phyloP scores from a whole-genome alignment of 2,329 filamentous ascomycete genomes.

The Scorias spongiosa region DNA sequence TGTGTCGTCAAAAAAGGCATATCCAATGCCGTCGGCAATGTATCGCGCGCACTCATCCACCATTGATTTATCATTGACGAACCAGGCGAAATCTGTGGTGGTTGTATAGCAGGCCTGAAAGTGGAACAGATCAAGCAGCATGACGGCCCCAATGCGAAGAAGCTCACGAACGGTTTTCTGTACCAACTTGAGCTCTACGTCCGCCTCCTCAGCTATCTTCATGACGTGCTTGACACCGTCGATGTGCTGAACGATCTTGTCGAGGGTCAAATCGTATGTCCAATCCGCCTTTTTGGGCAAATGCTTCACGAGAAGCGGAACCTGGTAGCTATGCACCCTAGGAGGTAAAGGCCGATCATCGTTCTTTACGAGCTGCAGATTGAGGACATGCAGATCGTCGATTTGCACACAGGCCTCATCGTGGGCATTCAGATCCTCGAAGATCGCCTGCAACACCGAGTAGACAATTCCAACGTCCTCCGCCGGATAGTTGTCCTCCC shows the following conservation, averaged over 20 bases:
- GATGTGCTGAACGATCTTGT: constrained; percentile 68
- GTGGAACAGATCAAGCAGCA: constrained; percentile 88
- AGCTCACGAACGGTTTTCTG: constrained; percentile 78
- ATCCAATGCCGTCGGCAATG: constrained; percentile 39
- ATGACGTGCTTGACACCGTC: constrained; percentile 84
- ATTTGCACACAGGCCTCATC: constrained; percentile 53
- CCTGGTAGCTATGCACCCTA: constrained; percentile 72
- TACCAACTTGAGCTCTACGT: constrained; percentile 74
- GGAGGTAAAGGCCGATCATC: constrained; percentile 65
- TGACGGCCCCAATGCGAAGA: constrained; percentile 79
- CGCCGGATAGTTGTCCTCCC: constrained; percentile 16
- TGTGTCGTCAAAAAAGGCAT: constrained; percentile 3
- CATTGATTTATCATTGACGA: constrained; percentile 60
- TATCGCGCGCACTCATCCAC: constrained; percentile 82
- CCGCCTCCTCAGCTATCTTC: constrained; percentile 69
- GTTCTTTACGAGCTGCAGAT: constrained; percentile 11
- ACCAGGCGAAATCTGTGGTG: constrained; percentile 61
- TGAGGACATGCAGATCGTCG: constrained; percentile 12
- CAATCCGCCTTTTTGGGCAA: constrained; percentile 34
- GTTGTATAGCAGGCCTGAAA: constrained; percentile 84
- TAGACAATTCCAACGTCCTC: constrained; percentile 31
- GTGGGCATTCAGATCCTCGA: constrained; percentile 93
- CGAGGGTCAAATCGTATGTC: constrained; percentile 64
- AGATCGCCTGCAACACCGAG: constrained; percentile 66
- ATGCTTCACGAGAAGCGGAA: constrained; percentile 57